phyloP scores from a whole-genome alignment of 352 stramenopile species.

The Globisporangium viniferum region DNA sequence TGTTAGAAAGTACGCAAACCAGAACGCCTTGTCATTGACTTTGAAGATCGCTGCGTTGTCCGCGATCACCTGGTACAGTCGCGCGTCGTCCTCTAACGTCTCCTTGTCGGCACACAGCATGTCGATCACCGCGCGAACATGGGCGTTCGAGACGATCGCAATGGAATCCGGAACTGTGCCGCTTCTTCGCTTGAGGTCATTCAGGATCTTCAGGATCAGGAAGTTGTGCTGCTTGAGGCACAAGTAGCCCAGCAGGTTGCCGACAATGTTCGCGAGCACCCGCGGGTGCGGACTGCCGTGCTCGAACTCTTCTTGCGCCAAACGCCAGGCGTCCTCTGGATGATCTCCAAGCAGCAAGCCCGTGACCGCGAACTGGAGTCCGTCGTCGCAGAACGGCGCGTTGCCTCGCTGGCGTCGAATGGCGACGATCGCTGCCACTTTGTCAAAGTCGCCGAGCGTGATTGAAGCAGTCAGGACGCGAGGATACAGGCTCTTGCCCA shows the following conservation, averaged over 20 bases:
- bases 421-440: neutral
- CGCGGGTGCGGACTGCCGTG: conserved; percentile 2
- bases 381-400: conserved; percentile 10
- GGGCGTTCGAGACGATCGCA: conserved; percentile 6
- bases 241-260: conserved; percentile 9
- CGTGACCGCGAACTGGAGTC: conserved; percentile 7
- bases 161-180: neutral
- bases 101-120: conserved; percentile 9
- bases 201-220: conserved; percentile 9
- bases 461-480: conserved; percentile 9
- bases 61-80: neutral
- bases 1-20: conserved; percentile 8
- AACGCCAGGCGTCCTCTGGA: conserved; percentile 5
- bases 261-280: neutral
- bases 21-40: conserved; percentile 3
- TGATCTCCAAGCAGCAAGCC: conserved; percentile 1
- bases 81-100: neutral
- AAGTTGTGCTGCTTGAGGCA: neutral
- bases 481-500: conserved; percentile 5
- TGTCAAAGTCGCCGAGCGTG: neutral
- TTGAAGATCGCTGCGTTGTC: conserved; percentile 1
- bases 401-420: conserved; percentile 5
- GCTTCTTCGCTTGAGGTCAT: conserved; percentile 9
- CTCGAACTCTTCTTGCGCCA: conserved; percentile 12
- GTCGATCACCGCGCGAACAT: conserved; percentile 9